Percentiles rank a stretch among this genome's conserved stretches.
phyloP scores from a whole-genome alignment of 352 stramenopile genomes.

The Pythium vanterpoolii region DNA sequence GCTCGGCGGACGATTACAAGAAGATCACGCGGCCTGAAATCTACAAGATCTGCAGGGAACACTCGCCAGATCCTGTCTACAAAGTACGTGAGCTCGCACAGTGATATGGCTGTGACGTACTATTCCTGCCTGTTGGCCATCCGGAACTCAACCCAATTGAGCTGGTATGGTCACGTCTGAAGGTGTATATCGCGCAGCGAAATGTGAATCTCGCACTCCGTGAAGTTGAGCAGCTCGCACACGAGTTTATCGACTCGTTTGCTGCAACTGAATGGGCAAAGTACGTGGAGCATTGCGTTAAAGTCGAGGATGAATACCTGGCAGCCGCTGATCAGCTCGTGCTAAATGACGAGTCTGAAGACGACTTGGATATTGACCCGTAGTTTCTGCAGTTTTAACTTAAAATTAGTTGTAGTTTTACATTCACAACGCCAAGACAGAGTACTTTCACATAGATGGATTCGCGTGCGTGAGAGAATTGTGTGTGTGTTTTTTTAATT shows the following conservation, averaged over 20 bases:
- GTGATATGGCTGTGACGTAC: slow-evolving; percentile 10
- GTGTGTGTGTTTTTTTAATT: no score
- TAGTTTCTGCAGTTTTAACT: no score
- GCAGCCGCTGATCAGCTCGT: neutral
- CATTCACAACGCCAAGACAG: no score
- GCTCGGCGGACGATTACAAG: neutral
- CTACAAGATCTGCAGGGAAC: neutral
- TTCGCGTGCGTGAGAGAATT: no score
- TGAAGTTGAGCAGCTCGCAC: slow-evolving; percentile 16
- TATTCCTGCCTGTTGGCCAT: slow-evolving; percentile 16
- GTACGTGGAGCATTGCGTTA: slow-evolving; percentile 22
- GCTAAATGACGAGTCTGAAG: no score
- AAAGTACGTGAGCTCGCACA: neutral
- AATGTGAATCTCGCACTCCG: slow-evolving; percentile 20
- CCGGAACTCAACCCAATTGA: slow-evolving; percentile 27
- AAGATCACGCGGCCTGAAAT: slow-evolving; percentile 4
- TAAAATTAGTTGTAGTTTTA: no score
- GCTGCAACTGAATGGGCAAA: slow-evolving; percentile 1
- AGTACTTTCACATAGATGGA: no score
- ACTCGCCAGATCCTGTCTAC: slow-evolving; percentile 10
- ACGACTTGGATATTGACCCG: no score
- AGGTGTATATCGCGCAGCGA: slow-evolving; percentile 14
- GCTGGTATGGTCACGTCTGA: slow-evolving; percentile 19
- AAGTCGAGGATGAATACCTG: slow-evolving; percentile 18
- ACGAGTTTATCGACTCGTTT: slow-evolving; percentile 12